Percentiles rank a stretch among this genome's conserved stretches.
Evolutionary conservation across 768 basidiomycete genomes (phyloP).

Genomic region (Auricularia heimuer): DNA sequence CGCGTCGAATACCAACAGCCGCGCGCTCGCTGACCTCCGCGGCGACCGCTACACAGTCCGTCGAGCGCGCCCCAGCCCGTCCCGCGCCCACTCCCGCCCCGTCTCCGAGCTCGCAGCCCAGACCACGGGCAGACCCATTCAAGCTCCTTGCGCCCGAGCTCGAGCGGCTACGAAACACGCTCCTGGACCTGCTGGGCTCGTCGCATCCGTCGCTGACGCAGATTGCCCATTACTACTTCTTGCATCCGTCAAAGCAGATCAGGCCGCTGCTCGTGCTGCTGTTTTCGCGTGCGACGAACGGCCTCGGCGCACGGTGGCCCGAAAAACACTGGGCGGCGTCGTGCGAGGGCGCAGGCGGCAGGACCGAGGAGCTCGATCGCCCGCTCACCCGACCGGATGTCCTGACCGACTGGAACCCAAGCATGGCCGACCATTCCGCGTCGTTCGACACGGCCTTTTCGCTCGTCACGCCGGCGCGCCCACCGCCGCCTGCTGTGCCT

Average conservation of each 20-base stretch:
- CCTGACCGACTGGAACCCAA: conserved; percentile 85
- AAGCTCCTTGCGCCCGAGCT: conserved; percentile 66
- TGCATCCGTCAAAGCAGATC: conserved; percentile 81
- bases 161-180: conserved; percentile 52
- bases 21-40: background rate
- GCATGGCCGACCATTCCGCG: conserved; percentile 65
- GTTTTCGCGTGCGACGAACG: conserved; percentile 88
- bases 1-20: background rate
- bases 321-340: conserved; percentile 50
- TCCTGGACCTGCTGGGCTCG: conserved; percentile 73
- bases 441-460: conserved; percentile 48
- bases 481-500: conserved; percentile 26
- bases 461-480: conserved; percentile 39
- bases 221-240: conserved; percentile 88
- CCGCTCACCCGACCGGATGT: conserved; percentile 74
- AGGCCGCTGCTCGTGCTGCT: conserved; percentile 84
- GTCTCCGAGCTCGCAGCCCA: background rate
- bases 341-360: conserved; percentile 44
- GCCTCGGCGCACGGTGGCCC: conserved; percentile 59
- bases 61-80: no score
- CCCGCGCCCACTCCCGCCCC: background rate
- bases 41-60: background rate
- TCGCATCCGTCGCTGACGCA: conserved; percentile 82
- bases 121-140: conserved; percentile 49
- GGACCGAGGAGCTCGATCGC: conserved; percentile 56